Evolutionary conservation across 305 asterid species (phyloP).

Genomic region (Solanum chacoense): DNA sequence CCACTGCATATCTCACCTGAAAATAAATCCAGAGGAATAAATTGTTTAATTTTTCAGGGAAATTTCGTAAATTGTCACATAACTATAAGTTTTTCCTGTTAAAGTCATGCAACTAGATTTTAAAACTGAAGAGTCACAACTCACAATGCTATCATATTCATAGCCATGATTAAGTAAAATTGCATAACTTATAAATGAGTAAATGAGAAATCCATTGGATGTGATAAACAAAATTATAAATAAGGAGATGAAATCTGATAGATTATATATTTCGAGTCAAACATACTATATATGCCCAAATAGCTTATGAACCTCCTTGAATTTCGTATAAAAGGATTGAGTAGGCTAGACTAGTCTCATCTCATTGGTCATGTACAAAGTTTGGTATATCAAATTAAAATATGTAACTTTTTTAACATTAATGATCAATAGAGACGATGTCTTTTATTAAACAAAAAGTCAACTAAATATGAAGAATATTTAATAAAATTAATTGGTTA

Average conservation of each 20-base stretch:
- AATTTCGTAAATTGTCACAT: not conserved
- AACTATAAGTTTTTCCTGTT: not conserved
- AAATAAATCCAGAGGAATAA: not conserved
- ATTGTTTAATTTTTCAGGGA: not conserved
- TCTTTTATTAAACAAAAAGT: not conserved
- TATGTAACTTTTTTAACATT: no score
- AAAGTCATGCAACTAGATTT: not conserved
- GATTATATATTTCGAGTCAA: not conserved
- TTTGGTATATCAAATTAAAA: no score
- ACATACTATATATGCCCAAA: no score
- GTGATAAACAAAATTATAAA: not conserved
- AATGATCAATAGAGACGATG: no score
- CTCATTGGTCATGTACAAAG: no score
- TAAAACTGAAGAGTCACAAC: not conserved
- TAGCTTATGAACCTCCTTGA: no score
- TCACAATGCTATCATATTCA: not conserved
- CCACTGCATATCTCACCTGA: conserved; percentile 68
- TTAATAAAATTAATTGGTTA: not conserved
- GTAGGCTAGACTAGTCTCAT: no score
- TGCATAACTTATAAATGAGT: not conserved
- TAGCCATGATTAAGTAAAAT: no score
- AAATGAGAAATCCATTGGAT: not conserved
- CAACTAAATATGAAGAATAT: not conserved
- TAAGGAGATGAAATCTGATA: not conserved
- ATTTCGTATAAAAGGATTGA: no score